phyloP scores from a whole-genome alignment of 2,329 filamentous ascomycete genomes.

The Colletotrichum endophyticum region DNA sequence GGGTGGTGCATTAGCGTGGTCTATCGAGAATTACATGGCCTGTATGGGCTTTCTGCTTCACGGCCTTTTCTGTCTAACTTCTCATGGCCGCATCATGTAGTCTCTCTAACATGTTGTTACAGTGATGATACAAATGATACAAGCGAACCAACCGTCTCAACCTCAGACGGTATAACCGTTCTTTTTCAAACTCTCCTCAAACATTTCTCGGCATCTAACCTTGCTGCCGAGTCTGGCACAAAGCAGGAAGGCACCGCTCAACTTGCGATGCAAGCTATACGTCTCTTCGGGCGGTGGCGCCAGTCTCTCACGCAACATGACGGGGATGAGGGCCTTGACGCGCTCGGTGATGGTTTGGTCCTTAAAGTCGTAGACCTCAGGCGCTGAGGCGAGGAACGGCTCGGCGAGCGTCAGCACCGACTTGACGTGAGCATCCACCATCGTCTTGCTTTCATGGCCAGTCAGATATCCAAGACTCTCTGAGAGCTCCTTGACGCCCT shows the following conservation, averaged over 20 bases:
- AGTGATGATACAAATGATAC: conserved; percentile 16
- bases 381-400: conserved; percentile 79
- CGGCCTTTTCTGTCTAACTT: background rate
- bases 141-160: background rate
- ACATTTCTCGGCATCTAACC: conserved; percentile 82
- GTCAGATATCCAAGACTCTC: conserved; percentile 88
- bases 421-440: conserved; percentile 90
- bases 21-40: background rate
- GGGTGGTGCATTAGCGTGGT: background rate
- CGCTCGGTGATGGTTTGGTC: conserved; percentile 97
- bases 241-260: conserved; percentile 92
- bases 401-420: conserved; percentile 91
- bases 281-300: conserved; percentile 96
- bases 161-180: conserved; percentile 25
- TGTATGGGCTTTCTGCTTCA: background rate
- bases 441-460: conserved; percentile 81
- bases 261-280: conserved; percentile 91
- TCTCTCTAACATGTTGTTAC: conserved; percentile 1
- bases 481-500: conserved; percentile 69
- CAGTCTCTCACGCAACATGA: conserved; percentile 90
- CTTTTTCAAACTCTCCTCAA: conserved; percentile 60
- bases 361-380: conserved; percentile 87
- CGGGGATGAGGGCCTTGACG: conserved; percentile 84
- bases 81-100: background rate
- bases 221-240: conserved; percentile 86